Evolutionary conservation across 164 flowering plant species (phyloP).

Genomic region (Malania oleifera): DNA sequence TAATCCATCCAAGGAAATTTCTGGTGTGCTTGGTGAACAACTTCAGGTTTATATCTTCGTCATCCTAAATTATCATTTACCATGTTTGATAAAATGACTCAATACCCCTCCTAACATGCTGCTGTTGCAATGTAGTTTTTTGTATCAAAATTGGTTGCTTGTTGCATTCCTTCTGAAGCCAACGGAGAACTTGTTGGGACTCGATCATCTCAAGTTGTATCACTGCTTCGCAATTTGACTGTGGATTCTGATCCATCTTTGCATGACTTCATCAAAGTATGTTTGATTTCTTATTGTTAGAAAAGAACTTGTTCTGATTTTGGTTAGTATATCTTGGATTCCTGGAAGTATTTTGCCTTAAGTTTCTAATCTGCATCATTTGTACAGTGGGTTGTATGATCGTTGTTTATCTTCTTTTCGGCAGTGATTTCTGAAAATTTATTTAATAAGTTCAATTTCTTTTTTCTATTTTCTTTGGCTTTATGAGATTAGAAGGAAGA

Average conservation of each 20-base stretch:
- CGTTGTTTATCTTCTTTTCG: not conserved
- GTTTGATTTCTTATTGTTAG: no score
- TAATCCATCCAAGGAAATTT: constrained; percentile 38
- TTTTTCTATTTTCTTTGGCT: no score
- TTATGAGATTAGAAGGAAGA: no score
- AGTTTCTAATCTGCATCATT: not conserved
- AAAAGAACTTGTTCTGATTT: no score
- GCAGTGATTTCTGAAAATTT: no score
- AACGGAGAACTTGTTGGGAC: constrained; percentile 18
- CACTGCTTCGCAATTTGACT: constrained; percentile 60
- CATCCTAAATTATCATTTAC: not conserved
- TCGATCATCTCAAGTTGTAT: constrained; percentile 43
- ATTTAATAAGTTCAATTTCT: no score
- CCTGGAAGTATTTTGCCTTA: no score
- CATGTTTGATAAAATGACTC: not conserved
- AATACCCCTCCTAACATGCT: not conserved
- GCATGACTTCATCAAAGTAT: constrained; percentile 63
- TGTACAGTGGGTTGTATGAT: not conserved
- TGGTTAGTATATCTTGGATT: no score
- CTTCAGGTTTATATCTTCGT: constrained; percentile 51
- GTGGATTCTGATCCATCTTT: constrained; percentile 72
- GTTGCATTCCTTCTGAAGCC: constrained; percentile 51
- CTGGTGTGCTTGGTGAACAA: constrained; percentile 66
- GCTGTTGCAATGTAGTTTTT: constrained; percentile 48
- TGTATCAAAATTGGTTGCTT: constrained; percentile 80